phyloP scores from a whole-genome alignment of 441 rosid genomes.

The Adansonia rubrostipa region DNA sequence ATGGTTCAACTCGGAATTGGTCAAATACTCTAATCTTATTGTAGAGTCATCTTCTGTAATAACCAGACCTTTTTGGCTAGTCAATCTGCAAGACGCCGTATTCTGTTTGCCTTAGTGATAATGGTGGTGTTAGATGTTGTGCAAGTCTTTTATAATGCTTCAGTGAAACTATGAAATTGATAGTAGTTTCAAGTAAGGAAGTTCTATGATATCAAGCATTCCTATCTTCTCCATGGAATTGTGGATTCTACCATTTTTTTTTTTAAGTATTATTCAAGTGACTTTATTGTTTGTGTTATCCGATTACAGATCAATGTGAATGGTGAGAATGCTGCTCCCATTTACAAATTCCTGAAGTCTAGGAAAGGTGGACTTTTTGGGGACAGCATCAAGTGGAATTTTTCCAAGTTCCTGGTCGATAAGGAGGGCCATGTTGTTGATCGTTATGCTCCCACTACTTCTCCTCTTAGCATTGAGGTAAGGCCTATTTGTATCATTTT shows the following conservation, averaged over 20 bases:
- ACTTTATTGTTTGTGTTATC: conserved; percentile 5
- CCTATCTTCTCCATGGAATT: neutral
- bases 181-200: neutral
- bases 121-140: conserved; percentile 46
- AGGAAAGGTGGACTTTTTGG: conserved; percentile 71
- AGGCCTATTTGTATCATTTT: conserved; percentile 29
- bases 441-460: conserved; percentile 76
- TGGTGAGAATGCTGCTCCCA: conserved; percentile 61
- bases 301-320: conserved; percentile 66
- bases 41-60: neutral
- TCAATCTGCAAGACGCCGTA: neutral
- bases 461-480: conserved; percentile 80
- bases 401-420: conserved; percentile 68
- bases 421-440: conserved; percentile 70
- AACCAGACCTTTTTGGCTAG: neutral
- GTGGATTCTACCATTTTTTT: neutral
- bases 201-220: neutral
- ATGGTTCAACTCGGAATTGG: neutral
- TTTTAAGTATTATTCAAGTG: neutral
- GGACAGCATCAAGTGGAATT: conserved; percentile 73
- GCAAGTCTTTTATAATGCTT: neutral
- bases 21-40: neutral
- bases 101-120: neutral
- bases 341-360: conserved; percentile 68
- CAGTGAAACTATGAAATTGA: neutral